Base-by-base conservation (phyloP, 2,329 filamentous ascomycete genomes). In the Cladosporium sp. region DNA sequence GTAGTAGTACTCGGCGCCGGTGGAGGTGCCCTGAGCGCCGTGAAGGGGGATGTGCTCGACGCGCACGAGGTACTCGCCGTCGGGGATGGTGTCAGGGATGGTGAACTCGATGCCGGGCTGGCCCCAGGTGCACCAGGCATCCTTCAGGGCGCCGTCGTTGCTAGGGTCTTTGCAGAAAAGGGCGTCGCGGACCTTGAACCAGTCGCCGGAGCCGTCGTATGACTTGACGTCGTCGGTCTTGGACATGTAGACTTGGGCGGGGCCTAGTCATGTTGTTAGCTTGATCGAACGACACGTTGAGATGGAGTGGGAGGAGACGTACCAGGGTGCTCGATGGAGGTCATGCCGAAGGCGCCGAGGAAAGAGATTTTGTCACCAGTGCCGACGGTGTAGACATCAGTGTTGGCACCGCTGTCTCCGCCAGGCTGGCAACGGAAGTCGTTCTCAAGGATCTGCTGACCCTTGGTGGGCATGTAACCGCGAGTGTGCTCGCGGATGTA, bases 41-140 rank as follows among this genome's bases (percentile, higher is more conserved):
- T 84, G 81, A 38, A 84, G 72, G 7, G 81, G 80, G 47, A 83
- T 74, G 34, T 80, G 75, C 72, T 84, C 81, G 28, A 79, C 77
- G 39, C 82, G 76, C 66, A 85, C 70, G 17, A 84, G 76, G 64
- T 84, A 84, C 51, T 83, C 74, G 50, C 82, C 82, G 1, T 79
- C 73, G 5, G 80, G 78, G 60, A 84, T 75, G 70, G 77, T 79
- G 25, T 72, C 66, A 39, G 82, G 82, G 60, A 84, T 67, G 60
- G 71, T 73, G 72, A 65, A 65, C 14, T 37, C 51, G 56, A 59
- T 58, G 47, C 56, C 56, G 51, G 50, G 58, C 20, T 55, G 30
- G 55, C 54, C 60, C 56, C 42, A 56, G 37, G 56, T 62, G 57
- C 25, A 59, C 60, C 49, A 56, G 19, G 61, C 59, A 56, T n/a